Evolutionary conservation across 2,329 filamentous ascomycete genomes (phyloP).

Genomic region (Cercospora sojina): DNA sequence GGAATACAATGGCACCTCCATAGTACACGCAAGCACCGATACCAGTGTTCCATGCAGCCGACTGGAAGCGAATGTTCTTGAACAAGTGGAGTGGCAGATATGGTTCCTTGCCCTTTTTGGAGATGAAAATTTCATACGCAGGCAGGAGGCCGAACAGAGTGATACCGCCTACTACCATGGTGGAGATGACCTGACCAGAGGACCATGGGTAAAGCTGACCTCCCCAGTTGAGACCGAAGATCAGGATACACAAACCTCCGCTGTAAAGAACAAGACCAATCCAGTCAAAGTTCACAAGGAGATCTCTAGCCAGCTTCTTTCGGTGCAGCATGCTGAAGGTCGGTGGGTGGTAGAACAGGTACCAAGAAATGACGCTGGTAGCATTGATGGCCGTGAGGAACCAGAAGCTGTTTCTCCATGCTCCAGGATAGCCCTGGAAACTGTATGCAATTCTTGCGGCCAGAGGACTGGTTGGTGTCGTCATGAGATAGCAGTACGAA

Average conservation of each 20-base stretch:
- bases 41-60: constrained; percentile 30
- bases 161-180: constrained; percentile 32
- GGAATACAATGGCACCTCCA: constrained; percentile 29
- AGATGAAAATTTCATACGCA: constrained; percentile 29
- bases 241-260: constrained; percentile 29
- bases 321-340: constrained; percentile 34
- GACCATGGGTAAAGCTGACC: constrained; percentile 37
- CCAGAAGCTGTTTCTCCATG: constrained; percentile 32
- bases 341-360: constrained; percentile 40
- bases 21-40: constrained; percentile 32
- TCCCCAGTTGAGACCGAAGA: constrained; percentile 35
- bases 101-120: constrained; percentile 27
- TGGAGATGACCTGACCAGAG: constrained; percentile 31
- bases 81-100: constrained; percentile 34
- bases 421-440: constrained; percentile 27
- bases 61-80: constrained; percentile 31
- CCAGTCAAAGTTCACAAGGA: constrained; percentile 32
- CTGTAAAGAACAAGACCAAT: constrained; percentile 30
- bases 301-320: constrained; percentile 28
- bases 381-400: constrained; percentile 38
- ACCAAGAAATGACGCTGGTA: constrained; percentile 28
- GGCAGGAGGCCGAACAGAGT: constrained; percentile 29
- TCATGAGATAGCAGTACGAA: constrained; percentile 30
- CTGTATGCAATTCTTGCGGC: constrained; percentile 29
- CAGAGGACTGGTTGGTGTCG: constrained; percentile 28